Evolutionary conservation across 768 basidiomycete genomes (phyloP).

Genomic region (Lactarius psammicola): DNA sequence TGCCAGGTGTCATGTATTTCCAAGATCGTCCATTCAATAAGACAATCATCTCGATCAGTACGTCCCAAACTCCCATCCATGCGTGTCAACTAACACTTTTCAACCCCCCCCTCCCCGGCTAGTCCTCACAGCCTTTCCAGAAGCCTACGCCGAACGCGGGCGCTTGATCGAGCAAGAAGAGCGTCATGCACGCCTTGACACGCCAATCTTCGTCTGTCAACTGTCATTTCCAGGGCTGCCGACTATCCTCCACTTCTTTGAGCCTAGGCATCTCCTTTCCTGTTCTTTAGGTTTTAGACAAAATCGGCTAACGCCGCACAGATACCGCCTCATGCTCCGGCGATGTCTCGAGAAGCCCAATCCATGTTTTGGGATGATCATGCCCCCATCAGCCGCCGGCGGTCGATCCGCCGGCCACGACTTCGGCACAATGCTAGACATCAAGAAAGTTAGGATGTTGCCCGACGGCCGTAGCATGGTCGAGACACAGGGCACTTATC

Average conservation of each 20-base stretch:
- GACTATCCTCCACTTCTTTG: slow-evolving; percentile 88
- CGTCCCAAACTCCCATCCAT: not conserved
- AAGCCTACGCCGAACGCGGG: slow-evolving; percentile 61
- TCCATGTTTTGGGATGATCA: slow-evolving; percentile 92
- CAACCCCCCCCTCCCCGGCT: slow-evolving; percentile 18
- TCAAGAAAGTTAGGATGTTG: slow-evolving; percentile 81
- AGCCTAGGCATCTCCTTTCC: slow-evolving; percentile 58
- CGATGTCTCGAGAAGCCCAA: slow-evolving; percentile 78
- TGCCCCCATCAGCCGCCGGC: slow-evolving; percentile 52
- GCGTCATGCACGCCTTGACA: slow-evolving; percentile 74
- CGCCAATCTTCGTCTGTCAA: slow-evolving; percentile 88
- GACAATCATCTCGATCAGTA: slow-evolving; percentile 66
- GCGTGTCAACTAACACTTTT: slow-evolving; percentile 12
- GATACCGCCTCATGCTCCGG: slow-evolving; percentile 94
- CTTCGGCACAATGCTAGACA: slow-evolving; percentile 94
- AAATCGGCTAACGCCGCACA: slow-evolving; percentile 30
- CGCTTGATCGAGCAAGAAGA: slow-evolving; percentile 70
- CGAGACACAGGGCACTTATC: slow-evolving; percentile 65
- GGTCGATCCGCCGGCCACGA: slow-evolving; percentile 43
- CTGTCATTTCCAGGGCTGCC: slow-evolving; percentile 91
- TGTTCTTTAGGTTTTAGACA: not conserved
- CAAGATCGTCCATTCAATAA: slow-evolving; percentile 79
- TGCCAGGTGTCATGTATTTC: slow-evolving; percentile 76
- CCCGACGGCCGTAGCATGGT: slow-evolving; percentile 88
- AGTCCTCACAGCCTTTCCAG: slow-evolving; percentile 72